Evolutionary conservation across 257 asterid species (phyloP), one percentile per base, ranked within the genome.

Genomic region (Jaltomata sinuosa): DNA sequence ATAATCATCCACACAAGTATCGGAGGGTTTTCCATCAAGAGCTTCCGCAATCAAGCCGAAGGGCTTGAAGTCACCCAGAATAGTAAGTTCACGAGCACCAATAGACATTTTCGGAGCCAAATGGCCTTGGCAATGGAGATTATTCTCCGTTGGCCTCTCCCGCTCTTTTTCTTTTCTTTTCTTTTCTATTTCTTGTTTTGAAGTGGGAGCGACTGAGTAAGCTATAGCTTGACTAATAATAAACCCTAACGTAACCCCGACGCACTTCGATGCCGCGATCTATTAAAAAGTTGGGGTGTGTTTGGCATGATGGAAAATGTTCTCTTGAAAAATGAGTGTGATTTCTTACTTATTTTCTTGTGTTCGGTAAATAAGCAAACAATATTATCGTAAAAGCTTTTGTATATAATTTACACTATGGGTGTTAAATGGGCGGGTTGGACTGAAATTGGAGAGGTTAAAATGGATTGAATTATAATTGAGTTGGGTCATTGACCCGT

Each of bases 31-130:
- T 34, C 93, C 95, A 85, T 95, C 98, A 67, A 84, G 74, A n/a
- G 90, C 90, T 88, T 95, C 99, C 54, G 91, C 97, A 12, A 93
- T 90, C 85, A 93, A 86, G 12, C 99, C 99, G 52, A 90, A 94
- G 18, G 99, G 96, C 86, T 88, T 91, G 92, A 95, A 95, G 86
- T 91, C 94, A 25, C 90, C 86, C 0, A 94, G 88, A 50, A 91
- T 89, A 10, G 94, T 87, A 65, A 94, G 92, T 86, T 92, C 93
- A 54, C 99, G 92, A 80, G 86, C 93, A 80, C 95, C 95, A 59
- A 83, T 76, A 54, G 93, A 84, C 98, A 93, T 90, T 71, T 61
- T 83, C 72, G 79, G 64, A 79, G 77, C 67, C 31, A 84, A 67
- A 50, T 54, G 80, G 27, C 79, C 25, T 86, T 22, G 79, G 80